These are phyloP conservation scores for Pueraria montana DNA, from an alignment of 306 rosid genomes.

Conservation along the genomic window DNA sequence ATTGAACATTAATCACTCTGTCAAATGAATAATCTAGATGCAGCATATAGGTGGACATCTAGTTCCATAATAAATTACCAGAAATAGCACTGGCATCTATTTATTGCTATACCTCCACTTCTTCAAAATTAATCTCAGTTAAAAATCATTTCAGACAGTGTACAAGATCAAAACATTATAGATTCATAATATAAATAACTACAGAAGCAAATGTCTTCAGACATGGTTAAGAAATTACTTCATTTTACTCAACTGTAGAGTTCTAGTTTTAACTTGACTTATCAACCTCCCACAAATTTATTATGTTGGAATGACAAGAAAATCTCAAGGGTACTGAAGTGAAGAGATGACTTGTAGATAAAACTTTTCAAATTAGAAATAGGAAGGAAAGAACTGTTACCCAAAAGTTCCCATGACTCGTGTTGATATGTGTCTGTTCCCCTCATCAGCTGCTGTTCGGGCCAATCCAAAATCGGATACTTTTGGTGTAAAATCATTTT, in stretches of 20 bases:
- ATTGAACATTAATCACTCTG: not conserved
- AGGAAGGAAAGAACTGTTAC: conserved; percentile 57
- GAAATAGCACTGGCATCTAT: not conserved
- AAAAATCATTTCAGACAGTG: not conserved
- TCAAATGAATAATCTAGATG: not conserved
- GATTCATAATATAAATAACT: not conserved
- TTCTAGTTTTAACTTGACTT: conserved; percentile 6
- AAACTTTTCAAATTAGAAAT: not conserved
- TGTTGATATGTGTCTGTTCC: conserved; percentile 85
- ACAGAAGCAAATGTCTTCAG: not conserved
- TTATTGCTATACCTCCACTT: conserved; percentile 21
- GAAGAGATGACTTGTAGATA: not conserved
- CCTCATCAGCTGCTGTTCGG: conserved; percentile 88
- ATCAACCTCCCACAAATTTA: conserved; percentile 14
- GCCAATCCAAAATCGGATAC: conserved; percentile 99
- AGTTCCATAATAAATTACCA: conserved; percentile 4
- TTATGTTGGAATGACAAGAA: conserved; percentile 11
- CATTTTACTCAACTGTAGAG: not conserved
- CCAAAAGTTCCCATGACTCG: conserved; percentile 99
- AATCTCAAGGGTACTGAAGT: conserved; percentile 3
- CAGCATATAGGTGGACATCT: not conserved
- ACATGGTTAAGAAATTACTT: not conserved
- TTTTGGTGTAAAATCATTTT: conserved; percentile 92
- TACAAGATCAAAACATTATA: conserved; percentile 11
- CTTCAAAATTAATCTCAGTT: not conserved